phyloP scores from a whole-genome alignment of 192 early-diverging fungal species.

The Backusella tuberculispora region DNA sequence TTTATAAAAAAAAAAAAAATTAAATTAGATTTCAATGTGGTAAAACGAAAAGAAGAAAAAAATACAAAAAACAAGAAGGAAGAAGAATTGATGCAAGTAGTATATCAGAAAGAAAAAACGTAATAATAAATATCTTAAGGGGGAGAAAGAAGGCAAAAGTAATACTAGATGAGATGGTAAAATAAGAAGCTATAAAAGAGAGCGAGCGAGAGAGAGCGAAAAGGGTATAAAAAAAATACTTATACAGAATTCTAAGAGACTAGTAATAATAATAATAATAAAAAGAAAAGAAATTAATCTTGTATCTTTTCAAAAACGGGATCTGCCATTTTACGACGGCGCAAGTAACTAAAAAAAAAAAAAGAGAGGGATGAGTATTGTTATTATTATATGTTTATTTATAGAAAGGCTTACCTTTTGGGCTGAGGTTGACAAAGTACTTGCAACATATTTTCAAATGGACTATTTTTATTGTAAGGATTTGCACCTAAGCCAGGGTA shows the following conservation, averaged over 20 bases:
- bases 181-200: neutral
- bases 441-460: constrained; percentile 31
- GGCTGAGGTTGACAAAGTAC: constrained; percentile 38
- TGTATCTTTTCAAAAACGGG: constrained; percentile 11
- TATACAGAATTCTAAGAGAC: neutral
- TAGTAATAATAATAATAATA: neutral
- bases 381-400: neutral
- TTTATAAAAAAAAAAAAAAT: no score
- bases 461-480: constrained; percentile 28
- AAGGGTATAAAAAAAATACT: constrained; percentile 4
- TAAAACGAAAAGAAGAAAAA: neutral
- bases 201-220: neutral
- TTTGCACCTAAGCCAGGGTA: constrained; percentile 23
- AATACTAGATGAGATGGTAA: neutral
- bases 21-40: constrained; percentile 1
- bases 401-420: constrained; percentile 26
- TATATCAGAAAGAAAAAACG: neutral
- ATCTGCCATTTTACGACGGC: constrained; percentile 30
- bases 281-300: neutral
- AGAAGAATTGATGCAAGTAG: neutral
- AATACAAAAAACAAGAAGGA: neutral
- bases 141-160: neutral
- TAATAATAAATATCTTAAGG: neutral
- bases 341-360: constrained; percentile 27
- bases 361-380: neutral